Evolutionary conservation across 129 eudicot genomes (phyloP), one percentile per base, ranked within the genome.

Genomic region (Smallanthus sonchifolius): DNA sequence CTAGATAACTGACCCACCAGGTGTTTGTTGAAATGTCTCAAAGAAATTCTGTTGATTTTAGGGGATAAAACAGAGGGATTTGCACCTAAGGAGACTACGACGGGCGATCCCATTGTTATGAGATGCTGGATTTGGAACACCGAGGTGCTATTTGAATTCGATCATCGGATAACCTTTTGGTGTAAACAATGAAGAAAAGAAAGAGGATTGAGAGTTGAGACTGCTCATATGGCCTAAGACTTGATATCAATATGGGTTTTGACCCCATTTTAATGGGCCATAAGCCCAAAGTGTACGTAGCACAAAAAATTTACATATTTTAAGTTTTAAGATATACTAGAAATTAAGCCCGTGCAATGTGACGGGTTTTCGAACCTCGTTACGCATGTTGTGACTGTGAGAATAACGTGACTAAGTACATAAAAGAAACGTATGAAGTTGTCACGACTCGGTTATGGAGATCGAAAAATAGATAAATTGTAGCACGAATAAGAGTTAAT

Each of bases 21-120:
- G 35, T 84, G 96, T 86, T 92, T 87, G 98, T 78, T 72, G 51
- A 83, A 84, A 76, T 70, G 95, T 69, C 87, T 87, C 80, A 77
- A 36, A 14, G 92, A 80, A 70, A 77, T 5, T 19, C 34, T 51
- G 79, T 37, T 38, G 30, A 42, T 72, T n/a, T 20, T 55, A 28
- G 73, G 42, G 6, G 70, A 2, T 15, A 63, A 65, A 30, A 70
- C 69, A 16, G 70, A 60, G 19, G 86, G 90, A 70, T 70, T 76
- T 40, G 79, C 68, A 30, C 68, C 65, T 64, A 83, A 79, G 81
- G 80, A 87, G 40, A 74, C 61, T 14, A 84, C 72, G 24, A 84
- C 52, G 24, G 88, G 81, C 4, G 87, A 78, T 20, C 78, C 87
- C 96, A 90, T 86, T 66, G 62, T 62, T 62, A n/a, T 10, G 47